These are phyloP conservation scores for Phytophthora niederhauseri DNA, from an alignment of 352 stramenopile species.

Conservation along the genomic window DNA sequence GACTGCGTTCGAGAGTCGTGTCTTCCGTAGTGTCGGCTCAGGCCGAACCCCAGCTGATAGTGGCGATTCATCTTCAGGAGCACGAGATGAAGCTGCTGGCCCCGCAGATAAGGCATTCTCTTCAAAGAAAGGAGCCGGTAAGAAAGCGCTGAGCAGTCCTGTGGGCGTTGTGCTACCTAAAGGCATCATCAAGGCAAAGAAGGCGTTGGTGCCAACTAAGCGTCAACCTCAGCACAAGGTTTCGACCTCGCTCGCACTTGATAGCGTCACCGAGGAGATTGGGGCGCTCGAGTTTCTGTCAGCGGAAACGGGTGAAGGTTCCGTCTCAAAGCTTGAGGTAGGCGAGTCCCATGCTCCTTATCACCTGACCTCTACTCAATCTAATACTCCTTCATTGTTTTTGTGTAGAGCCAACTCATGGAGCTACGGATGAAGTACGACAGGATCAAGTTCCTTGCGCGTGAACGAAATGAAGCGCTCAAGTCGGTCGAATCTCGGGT, in stretches of 20 bases:
- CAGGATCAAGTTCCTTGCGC: conserved; percentile 70
- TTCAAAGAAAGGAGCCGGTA: conserved; percentile 21
- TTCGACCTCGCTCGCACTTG: conserved; percentile 6
- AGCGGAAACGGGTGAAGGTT: conserved; percentile 57
- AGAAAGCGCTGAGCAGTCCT: conserved; percentile 15
- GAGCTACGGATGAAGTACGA: conserved; percentile 78
- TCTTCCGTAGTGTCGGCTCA: conserved; percentile 47
- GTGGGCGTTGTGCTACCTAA: conserved; percentile 26
- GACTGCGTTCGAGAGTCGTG: conserved; percentile 72
- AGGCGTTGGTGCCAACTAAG: conserved; percentile 16
- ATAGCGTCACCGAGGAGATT: conserved; percentile 43
- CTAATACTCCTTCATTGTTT: conserved; percentile 36
- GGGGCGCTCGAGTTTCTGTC: conserved; percentile 74
- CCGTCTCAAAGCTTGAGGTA: conserved; percentile 66
- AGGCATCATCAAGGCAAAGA: conserved; percentile 29
- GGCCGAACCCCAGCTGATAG: conserved; percentile 7
- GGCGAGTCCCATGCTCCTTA: background rate
- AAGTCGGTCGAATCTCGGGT: conserved; percentile 64
- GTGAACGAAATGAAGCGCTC: conserved; percentile 59
- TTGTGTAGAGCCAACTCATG: conserved; percentile 51
- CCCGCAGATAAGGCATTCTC: conserved; percentile 1
- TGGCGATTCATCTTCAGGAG: conserved; percentile 7
- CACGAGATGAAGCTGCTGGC: conserved; percentile 10
- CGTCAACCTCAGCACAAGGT: conserved; percentile 21
- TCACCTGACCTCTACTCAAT: background rate